Base-by-base conservation (phyloP, 257 asterid genomes). In the Primulina eburnea region DNA sequence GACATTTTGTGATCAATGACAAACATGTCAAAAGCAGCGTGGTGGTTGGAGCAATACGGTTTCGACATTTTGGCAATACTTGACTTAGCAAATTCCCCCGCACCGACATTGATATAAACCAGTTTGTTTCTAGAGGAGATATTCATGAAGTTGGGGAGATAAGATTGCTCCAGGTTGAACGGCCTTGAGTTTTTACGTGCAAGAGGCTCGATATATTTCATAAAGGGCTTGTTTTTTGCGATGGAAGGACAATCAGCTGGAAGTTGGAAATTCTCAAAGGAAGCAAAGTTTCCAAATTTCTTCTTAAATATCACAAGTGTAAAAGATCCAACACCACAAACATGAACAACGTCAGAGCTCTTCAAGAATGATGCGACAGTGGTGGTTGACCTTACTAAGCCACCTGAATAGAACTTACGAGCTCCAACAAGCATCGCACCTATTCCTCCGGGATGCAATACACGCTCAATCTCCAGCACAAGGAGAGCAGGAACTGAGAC, bases 401-500 rank as follows among this genome's bases (percentile, higher is more conserved):
- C 81, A 24, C 89, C 87, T 0, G 83, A 50, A 78, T 87, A 75
- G 60, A 79, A 72, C 60, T 77, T 64, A 11, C 64, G 86, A 35
- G 82, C 58, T 7, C 92, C 80, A 0, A 88, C 83, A 26, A 93
- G 92, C 85, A 89, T 68, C 33, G 88, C 89, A 9, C 99, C 99
- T 0, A 64, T 73, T 73, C 99, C 96, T 37, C 97, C 96, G 0
- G 96, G 91, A 20, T 85, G 83, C 6, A 93, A 74, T 21, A 93
- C 88, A 14, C 99, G 96, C 83, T 93, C 99, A 24, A 90, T 86
- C 83, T 93, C 99, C 34, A 70, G 80, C 60, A 89, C 86, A 4
- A 93, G 80, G 68, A 93, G 88, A 29, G 93, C 79, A 0, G 97
- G 97, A 18, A 90, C 80, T 0, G 95, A 83, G 7, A 83, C 90